phyloP scores from a whole-genome alignment of 106 monocot species.

The Dioscorea zingiberensis region DNA sequence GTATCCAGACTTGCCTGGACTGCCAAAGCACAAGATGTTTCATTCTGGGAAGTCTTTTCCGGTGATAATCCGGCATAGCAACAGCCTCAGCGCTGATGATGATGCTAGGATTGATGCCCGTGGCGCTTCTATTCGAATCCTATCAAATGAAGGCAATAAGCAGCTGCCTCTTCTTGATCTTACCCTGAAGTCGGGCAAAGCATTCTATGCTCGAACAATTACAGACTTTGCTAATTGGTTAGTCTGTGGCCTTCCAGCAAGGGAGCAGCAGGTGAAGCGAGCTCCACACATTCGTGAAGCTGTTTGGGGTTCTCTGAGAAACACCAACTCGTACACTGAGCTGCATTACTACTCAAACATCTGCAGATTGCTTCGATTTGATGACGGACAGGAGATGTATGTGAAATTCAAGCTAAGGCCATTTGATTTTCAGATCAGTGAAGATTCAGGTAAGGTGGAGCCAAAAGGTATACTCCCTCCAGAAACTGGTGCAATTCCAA shows the following conservation, averaged over 20 bases:
- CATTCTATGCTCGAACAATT: slow-evolving; percentile 49
- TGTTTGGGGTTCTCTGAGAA: slow-evolving; percentile 47
- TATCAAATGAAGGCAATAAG: slow-evolving; percentile 9
- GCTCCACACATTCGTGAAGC: slow-evolving; percentile 43
- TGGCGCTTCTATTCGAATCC: slow-evolving; percentile 34
- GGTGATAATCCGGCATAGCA: slow-evolving; percentile 41
- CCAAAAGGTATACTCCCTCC: slow-evolving; percentile 45
- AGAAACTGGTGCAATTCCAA: slow-evolving; percentile 48
- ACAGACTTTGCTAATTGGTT: slow-evolving; percentile 45
- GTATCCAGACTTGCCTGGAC: slow-evolving; percentile 13
- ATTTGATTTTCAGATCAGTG: slow-evolving; percentile 12
- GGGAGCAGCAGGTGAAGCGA: slow-evolving; percentile 39
- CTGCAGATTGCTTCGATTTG: slow-evolving; percentile 31
- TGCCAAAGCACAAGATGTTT: slow-evolving; percentile 40
- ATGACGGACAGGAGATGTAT: slow-evolving; percentile 36
- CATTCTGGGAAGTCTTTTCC: slow-evolving; percentile 24
- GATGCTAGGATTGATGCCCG: slow-evolving; percentile 51
- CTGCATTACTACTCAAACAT: slow-evolving; percentile 55
- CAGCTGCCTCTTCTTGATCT: slow-evolving; percentile 31
- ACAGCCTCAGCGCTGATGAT: slow-evolving; percentile 52
- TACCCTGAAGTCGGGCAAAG: slow-evolving; percentile 44
- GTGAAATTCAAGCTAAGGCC: slow-evolving; percentile 48
- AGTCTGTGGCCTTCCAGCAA: slow-evolving; percentile 37
- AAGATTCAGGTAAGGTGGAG: slow-evolving; percentile 31
- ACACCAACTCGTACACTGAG: slow-evolving; percentile 30